These are phyloP conservation scores for Glaciozyma martinii DNA, from an alignment of 768 basidiomycete species.

Conservation along the genomic window DNA sequence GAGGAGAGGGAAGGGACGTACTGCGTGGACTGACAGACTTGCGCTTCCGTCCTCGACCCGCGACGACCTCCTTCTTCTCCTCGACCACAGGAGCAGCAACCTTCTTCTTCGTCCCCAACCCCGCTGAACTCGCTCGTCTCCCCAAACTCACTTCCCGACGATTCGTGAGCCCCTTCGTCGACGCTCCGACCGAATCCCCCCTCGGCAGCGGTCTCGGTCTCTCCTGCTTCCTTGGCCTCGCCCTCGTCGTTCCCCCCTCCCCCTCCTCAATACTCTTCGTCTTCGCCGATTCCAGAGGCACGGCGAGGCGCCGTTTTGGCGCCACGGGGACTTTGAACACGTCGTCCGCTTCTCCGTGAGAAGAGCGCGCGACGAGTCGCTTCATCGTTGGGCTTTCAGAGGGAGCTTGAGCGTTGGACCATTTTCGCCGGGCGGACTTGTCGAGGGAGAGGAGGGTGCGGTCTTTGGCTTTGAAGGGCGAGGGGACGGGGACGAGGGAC, in stretches of 20 bases:
- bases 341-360: neutral
- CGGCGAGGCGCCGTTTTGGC: neutral
- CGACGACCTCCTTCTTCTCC: neutral
- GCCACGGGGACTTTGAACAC: slow-evolving; percentile 24
- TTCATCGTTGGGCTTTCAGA: slow-evolving; percentile 33
- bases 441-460: slow-evolving; percentile 31
- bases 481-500: slow-evolving; percentile 16
- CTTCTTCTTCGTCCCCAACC: slow-evolving; percentile 6
- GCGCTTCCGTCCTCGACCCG: slow-evolving; percentile 11
- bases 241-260: neutral
- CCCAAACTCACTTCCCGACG: slow-evolving; percentile 17
- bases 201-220: slow-evolving; percentile 17
- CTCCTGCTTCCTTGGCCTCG: slow-evolving; percentile 20
- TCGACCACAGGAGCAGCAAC: neutral
- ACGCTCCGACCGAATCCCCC: neutral
- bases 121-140: slow-evolving; percentile 3
- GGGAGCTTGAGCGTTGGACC: neutral
- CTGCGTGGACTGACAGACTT: slow-evolving; percentile 23
- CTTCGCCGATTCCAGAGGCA: neutral
- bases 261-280: neutral
- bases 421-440: slow-evolving; percentile 12
- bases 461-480: slow-evolving; percentile 24
- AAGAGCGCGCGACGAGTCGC: slow-evolving; percentile 4
- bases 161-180: slow-evolving; percentile 11
- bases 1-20: slow-evolving; percentile 1